Base-by-base conservation (phyloP, 441 rosid genomes). In the Mallotus japonicus region DNA sequence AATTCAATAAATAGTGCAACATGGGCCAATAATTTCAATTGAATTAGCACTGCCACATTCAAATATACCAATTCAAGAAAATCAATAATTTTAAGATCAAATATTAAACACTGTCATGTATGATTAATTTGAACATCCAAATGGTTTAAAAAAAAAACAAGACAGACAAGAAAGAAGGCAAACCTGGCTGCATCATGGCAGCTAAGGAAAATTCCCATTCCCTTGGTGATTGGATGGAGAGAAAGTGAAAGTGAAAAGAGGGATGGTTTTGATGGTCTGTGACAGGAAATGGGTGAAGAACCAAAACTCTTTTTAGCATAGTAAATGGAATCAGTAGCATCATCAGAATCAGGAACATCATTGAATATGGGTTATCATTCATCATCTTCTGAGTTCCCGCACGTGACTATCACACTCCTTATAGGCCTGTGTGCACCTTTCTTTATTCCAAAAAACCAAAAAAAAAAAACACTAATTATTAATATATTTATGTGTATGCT, bases 251-350 rank as follows among this genome's bases (percentile, higher is more conserved):
- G 46, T 61, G 19, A 32, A 6, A 6, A 5, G 12, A 42, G 28
- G n/a, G 10, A 20, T 4, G 16, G 67, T 3, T 10, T 19, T 44
- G 67, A 20, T n/a, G 65, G 65, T 14, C 11, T 2, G 8, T 28
- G 16, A 60, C 8, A 28, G 16, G 34, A 42, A 59, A 16, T 32
- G 16, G 20, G 42, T n/a, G 19, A 42, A 4, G 3, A 4, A 7
- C 6, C 3, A 17, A 34, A 54, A 9, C 10, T 15, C 3, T 10
- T 54, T 10, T 54, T 10, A 17, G 5, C 64, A 57, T 42, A 42
- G 64, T 28, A 59, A 70, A 24, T 16, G 66, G 66, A 70, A 70
- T 70, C 65, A 44, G 42, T 44, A 28, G 46, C 73, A 60, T 70
- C 58, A 70, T 59, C 57, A 44, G 66, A 60, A 46, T 70, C 66